Conservation (phyloP, 257 asterid species). For the Fraxinus pennsylvanica region DNA sequence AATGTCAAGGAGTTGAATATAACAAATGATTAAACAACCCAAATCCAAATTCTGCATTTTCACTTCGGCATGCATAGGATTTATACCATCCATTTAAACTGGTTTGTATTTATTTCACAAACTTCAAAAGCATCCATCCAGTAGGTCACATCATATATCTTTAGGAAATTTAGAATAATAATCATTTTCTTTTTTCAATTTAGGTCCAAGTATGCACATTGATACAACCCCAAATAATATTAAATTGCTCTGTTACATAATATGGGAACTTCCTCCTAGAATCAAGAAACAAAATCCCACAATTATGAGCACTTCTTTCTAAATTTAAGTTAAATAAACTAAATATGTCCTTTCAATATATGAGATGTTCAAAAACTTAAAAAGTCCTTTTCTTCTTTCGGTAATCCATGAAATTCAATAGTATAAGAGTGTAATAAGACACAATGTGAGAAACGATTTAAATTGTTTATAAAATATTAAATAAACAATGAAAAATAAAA, state of each 20-base stretch:
- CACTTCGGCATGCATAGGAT: neutral
- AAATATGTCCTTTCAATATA: neutral
- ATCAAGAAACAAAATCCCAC: neutral
- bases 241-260: neutral
- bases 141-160: conserved; percentile 1
- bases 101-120: neutral
- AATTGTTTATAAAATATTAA: too few species aligned
- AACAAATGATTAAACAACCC: conserved; percentile 23
- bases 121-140: neutral
- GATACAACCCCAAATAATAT: neutral
- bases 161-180: neutral
- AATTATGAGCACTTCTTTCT: neutral
- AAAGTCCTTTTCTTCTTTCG: neutral
- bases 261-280: neutral
- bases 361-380: neutral
- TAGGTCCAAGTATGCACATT: neutral
- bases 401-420: neutral
- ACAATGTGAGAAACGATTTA: too few species aligned
- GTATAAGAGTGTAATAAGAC: neutral
- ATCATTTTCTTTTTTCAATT: neutral
- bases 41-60: conserved; percentile 10
- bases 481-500: too few species aligned
- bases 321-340: neutral
- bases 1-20: conserved; percentile 14
- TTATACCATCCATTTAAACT: neutral